Base-by-base conservation (phyloP, 805 yeast species). In the Saccharomycodes ludwigii region DNA sequence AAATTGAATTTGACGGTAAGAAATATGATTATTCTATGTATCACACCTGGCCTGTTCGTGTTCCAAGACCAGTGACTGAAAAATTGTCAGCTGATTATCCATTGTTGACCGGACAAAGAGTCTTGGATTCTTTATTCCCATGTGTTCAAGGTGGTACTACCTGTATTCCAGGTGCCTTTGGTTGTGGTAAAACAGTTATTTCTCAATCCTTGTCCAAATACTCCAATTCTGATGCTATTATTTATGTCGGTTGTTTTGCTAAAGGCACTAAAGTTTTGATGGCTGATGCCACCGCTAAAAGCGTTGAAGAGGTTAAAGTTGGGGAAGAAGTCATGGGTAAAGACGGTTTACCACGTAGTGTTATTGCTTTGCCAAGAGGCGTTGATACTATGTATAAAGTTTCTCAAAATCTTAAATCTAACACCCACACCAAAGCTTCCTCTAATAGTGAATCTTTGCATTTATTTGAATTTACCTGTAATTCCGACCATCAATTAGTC, bases 101-200 rank as follows among this genome's bases (percentile, higher is more conserved):
- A 32, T 70, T 91, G 47, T 71, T 91, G 50, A 91, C 99, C 13
- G 99, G 99, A 51, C 99, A 91, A 68, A 82, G 99, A 71, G 99
- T 91, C 31, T 69, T 91, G 59, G 99, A 91, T 62, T 78, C 98
- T 19, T 71, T 91, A 43, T 91, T 91, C 72, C 99, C 99, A 29
- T 81, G 94, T 74, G 99, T 91, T 48, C 98, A 91, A 68, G 99
- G 99, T 66, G 99, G 99, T 68, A 91, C 99, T 24, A 91, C 99
- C 21, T 93, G 98, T 79, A 91, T 91, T 58, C 99, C 99, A 29
- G 99, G 99, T 65, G 99, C 99, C 41, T 91, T 91, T 50, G 99
- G 99, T 42, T 91, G 97, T 64, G 99, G 99, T 61, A 91, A 86
- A 59, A 88, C 98, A 9, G 98, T 88, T 50, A 88, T 88, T 56